Evolutionary conservation across 2,329 filamentous ascomycete genomes (phyloP).

Genomic region (Penicillium sp.): DNA sequence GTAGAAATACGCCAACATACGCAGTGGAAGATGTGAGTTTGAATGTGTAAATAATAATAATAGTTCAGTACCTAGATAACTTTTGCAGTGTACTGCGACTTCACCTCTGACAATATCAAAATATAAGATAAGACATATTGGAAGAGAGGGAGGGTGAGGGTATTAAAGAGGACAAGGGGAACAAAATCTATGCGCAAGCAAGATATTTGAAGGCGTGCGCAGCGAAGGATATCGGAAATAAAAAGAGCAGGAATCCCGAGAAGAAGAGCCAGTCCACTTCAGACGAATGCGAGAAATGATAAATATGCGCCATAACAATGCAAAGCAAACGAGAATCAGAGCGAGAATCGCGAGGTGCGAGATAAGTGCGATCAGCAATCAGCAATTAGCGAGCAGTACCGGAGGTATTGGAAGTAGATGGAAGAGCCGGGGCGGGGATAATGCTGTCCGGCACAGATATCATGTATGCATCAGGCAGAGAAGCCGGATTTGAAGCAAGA

Average conservation of each 20-base stretch:
- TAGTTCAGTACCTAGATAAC: neutral
- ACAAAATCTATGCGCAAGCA: constrained; percentile 8
- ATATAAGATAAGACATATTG: neutral
- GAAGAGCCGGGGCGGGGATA: constrained; percentile 23
- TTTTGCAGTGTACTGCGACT: constrained; percentile 2
- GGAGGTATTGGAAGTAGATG: constrained; percentile 26
- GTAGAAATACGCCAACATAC: too few species aligned
- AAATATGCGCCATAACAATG: constrained; percentile 12
- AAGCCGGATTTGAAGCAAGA: constrained; percentile 16
- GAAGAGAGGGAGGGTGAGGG: neutral
- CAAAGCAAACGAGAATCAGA: constrained; percentile 16
- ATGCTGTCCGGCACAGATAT: constrained; percentile 24
- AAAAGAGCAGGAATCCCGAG: neutral
- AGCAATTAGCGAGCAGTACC: constrained; percentile 27
- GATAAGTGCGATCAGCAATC: constrained; percentile 22
- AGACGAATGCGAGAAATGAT: constrained; percentile 5
- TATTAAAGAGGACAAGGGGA: constrained; percentile 6
- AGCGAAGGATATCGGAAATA: constrained; percentile 2
- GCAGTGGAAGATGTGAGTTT: neutral
- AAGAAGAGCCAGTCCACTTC: constrained; percentile 21
- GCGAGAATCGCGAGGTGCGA: neutral
- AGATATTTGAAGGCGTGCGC: neutral
- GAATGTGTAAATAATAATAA: neutral
- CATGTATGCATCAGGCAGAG: constrained; percentile 26
- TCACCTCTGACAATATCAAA: neutral